A percentile compares a stretch with the other conserved stretches of the same genome.
Conservation (phyloP, 495 filamentous ascomycete genomes). For the Pseudotulostoma volvatum region DNA sequence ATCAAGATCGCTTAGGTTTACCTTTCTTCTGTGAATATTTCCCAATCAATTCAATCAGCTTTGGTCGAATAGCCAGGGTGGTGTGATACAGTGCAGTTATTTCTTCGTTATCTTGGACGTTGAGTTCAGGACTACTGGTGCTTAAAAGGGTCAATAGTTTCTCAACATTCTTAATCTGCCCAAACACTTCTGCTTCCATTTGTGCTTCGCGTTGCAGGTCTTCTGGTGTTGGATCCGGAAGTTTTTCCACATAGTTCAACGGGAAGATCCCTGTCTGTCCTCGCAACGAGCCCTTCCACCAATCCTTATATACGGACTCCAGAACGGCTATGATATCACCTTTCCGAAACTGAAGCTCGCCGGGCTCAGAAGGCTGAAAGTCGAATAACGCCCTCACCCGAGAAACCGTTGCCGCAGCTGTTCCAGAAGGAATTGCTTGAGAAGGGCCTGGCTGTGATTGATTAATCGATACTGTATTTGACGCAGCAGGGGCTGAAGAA, state of each 20-base stretch:
- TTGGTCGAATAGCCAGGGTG: conserved; percentile 84
- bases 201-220: conserved; percentile 91
- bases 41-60: conserved; percentile 93
- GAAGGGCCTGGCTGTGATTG: conserved; percentile 25
- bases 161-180: conserved; percentile 96
- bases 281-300: conserved; percentile 92
- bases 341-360: conserved; percentile 90
- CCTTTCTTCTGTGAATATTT: conserved; percentile 99
- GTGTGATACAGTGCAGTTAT: conserved; percentile 88
- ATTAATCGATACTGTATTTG: conserved; percentile 24
- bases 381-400: conserved; percentile 87
- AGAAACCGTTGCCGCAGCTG: conserved; percentile 94
- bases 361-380: conserved; percentile 83
- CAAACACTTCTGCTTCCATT: conserved; percentile 96
- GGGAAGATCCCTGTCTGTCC: conserved; percentile 97
- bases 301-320: conserved; percentile 96
- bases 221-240: conserved; percentile 84
- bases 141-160: conserved; percentile 87
- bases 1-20: conserved; percentile 16
- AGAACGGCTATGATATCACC: conserved; percentile 94
- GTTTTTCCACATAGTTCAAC: conserved; percentile 95
- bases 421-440: conserved; percentile 44
- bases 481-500: conserved; percentile 14
- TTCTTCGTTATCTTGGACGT: conserved; percentile 79
- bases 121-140: conserved; percentile 77